Conservation (phyloP, 2,329 filamentous ascomycete species). For the Ophiostoma australiae region DNA sequence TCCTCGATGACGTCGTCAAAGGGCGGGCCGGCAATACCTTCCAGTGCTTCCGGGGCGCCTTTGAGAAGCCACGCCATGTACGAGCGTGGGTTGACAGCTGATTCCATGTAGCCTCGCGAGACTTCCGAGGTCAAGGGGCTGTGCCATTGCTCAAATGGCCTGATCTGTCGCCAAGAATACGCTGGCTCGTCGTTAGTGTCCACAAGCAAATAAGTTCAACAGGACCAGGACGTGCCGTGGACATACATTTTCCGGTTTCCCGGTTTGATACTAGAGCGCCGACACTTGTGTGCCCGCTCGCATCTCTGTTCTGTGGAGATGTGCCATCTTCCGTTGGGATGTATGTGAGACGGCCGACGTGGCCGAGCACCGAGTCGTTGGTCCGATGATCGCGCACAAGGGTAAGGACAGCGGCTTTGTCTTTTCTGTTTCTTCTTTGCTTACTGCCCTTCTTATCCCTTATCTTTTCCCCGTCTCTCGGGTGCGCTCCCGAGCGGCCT, state of each 20-base stretch:
- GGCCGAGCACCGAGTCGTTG: slow-evolving; percentile 49
- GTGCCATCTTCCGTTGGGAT: slow-evolving; percentile 31
- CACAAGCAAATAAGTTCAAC: background rate
- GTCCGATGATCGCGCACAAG: slow-evolving; percentile 35
- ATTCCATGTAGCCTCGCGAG: background rate
- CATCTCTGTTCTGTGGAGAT: slow-evolving; percentile 25
- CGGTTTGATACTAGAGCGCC: slow-evolving; percentile 26
- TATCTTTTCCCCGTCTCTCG: background rate
- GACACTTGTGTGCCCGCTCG: background rate
- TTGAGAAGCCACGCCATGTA: slow-evolving; percentile 50
- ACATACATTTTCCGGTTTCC: background rate
- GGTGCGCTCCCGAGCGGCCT: slow-evolving; percentile 1
- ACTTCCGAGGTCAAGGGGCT: slow-evolving; percentile 25
- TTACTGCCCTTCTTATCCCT: background rate
- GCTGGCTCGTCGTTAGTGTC: slow-evolving; percentile 19
- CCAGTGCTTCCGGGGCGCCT: slow-evolving; percentile 47
- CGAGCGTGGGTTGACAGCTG: slow-evolving; percentile 23
- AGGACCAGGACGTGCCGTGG: background rate
- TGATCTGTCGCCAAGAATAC: slow-evolving; percentile 32
- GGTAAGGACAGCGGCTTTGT: slow-evolving; percentile 5
- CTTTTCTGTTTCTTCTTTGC: background rate
- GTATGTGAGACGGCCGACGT: slow-evolving; percentile 49
- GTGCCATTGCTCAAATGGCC: slow-evolving; percentile 32
- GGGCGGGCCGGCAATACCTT: slow-evolving; percentile 35
- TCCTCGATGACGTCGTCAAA: slow-evolving; percentile 38